phyloP scores from a whole-genome alignment of 1,284 basidiomycete species.

The Trichosporon asahii region DNA sequence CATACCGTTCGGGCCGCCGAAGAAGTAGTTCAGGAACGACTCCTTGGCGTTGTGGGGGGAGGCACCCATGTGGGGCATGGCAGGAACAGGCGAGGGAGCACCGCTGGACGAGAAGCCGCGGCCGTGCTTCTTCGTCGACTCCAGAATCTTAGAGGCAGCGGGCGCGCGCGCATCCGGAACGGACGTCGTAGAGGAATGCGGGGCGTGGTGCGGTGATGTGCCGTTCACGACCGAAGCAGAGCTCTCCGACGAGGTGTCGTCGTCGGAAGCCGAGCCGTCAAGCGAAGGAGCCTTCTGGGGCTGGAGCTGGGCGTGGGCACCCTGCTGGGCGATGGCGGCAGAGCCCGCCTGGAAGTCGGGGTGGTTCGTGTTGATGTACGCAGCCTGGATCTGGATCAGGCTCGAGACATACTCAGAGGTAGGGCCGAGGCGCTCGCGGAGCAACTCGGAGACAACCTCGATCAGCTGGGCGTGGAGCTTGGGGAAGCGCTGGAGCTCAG shows the following conservation, averaged over 20 bases:
- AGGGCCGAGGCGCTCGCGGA: conserved; percentile 91
- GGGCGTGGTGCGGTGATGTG: conserved; percentile 57
- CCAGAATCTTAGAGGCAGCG: conserved; percentile 24
- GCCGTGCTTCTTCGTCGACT: conserved; percentile 26
- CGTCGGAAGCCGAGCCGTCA: conserved; percentile 37
- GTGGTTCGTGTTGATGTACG: conserved; percentile 78
- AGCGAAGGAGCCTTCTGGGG: conserved; percentile 32
- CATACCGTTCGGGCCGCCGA: conserved; percentile 62
- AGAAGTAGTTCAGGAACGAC: conserved; percentile 92
- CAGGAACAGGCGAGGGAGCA: conserved; percentile 24
- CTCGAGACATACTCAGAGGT: conserved; percentile 95
- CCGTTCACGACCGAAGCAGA: conserved; percentile 56
- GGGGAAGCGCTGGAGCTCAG: conserved; percentile 95
- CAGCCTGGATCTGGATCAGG: conserved; percentile 94
- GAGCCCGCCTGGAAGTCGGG: conserved; percentile 52
- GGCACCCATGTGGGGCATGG: conserved; percentile 28
- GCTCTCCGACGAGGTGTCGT: conserved; percentile 47
- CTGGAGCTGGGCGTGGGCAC: conserved; percentile 30
- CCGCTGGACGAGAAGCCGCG: conserved; percentile 20
- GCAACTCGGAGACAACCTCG: conserved; percentile 93
- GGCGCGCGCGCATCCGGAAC: conserved; percentile 63
- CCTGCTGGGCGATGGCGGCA: conserved; percentile 50
- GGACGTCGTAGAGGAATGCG: conserved; percentile 74
- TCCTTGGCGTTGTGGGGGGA: conserved; percentile 63
- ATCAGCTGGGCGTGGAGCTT: conserved; percentile 87